phyloP scores from a whole-genome alignment of 2,329 filamentous ascomycete species.

The Penicillium capsulatum region DNA sequence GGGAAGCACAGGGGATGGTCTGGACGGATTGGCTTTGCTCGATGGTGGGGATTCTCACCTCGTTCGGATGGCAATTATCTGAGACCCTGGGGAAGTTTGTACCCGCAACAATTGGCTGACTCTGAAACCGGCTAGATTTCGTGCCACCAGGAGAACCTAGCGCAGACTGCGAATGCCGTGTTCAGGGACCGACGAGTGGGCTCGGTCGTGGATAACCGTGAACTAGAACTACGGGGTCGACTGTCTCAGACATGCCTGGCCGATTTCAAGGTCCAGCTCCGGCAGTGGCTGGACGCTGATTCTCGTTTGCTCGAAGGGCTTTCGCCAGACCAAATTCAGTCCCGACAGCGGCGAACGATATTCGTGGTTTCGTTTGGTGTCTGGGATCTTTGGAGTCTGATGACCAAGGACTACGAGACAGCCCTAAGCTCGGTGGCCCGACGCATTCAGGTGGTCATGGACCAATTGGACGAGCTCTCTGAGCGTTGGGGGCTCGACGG shows the following conservation, averaged over 20 bases:
- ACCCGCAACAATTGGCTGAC: conserved; percentile 7
- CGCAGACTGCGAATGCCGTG: conserved; percentile 26
- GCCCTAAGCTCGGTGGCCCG: conserved; percentile 27
- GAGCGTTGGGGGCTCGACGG: conserved; percentile 24
- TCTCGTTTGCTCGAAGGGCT: conserved; percentile 19
- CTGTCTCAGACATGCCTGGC: conserved; percentile 27
- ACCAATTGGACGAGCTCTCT: conserved; percentile 30
- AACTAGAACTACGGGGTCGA: conserved; percentile 25
- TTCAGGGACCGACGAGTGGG: conserved; percentile 26
- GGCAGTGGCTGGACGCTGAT: conserved; percentile 35
- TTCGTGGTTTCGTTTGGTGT: conserved; percentile 38
- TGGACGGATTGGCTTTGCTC: conserved; percentile 39
- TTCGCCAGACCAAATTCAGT: conserved; percentile 20
- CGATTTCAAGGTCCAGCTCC: conserved; percentile 37
- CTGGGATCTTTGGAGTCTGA: conserved; percentile 39
- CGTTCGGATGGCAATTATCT: conserved; percentile 1
- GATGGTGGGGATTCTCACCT: conserved; percentile 24
- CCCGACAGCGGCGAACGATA: conserved; percentile 31
- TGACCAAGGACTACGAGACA: conserved; percentile 24
- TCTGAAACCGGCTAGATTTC: conserved; percentile 22
- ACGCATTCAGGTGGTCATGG: conserved; percentile 33
- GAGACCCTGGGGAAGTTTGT: conserved; percentile 1
- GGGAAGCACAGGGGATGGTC: conserved; percentile 25
- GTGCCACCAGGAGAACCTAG: conserved; percentile 35
- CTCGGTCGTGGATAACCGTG: conserved; percentile 33